phyloP scores from a whole-genome alignment of 176 grass and related monocot genomes.

The Carex pumila region DNA sequence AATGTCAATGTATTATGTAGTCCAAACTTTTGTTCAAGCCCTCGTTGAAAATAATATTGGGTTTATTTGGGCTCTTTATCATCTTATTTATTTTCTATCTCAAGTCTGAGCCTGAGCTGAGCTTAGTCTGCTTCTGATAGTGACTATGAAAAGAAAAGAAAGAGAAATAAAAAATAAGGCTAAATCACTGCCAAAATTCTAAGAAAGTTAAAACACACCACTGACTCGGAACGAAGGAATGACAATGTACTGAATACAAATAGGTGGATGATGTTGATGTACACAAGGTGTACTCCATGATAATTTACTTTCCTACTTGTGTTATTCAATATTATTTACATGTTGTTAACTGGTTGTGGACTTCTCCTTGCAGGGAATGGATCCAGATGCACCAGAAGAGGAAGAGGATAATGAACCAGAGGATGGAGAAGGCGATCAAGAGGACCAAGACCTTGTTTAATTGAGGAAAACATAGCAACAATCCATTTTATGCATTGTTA shows the following conservation, averaged over 20 bases:
- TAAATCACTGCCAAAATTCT: background rate
- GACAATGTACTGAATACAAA: background rate
- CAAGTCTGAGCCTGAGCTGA: background rate
- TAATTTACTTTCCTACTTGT: background rate
- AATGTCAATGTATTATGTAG: background rate
- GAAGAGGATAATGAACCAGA: slow-evolving; percentile 85
- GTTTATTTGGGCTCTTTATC: background rate
- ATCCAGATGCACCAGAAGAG: slow-evolving; percentile 89
- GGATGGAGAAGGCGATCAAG: slow-evolving; percentile 73
- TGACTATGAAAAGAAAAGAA: background rate
- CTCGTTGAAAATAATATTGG: background rate
- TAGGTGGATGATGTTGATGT: background rate
- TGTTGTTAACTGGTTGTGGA: slow-evolving; percentile 3
- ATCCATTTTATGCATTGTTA: background rate
- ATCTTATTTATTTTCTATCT: background rate
- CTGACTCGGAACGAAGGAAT: background rate
- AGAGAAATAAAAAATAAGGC: background rate
- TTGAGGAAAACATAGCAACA: background rate
- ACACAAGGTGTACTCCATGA: background rate
- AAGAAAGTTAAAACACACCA: background rate
- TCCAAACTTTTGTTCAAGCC: background rate
- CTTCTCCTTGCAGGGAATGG: slow-evolving; percentile 52
- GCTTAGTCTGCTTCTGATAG: background rate
- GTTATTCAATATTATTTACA: background rate
- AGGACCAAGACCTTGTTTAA: slow-evolving; percentile 67